Evolutionary conservation across 169 alveolate genomes (phyloP), one percentile per base, ranked within the genome.

Genomic region (Cryptosporidium sp.): DNA sequence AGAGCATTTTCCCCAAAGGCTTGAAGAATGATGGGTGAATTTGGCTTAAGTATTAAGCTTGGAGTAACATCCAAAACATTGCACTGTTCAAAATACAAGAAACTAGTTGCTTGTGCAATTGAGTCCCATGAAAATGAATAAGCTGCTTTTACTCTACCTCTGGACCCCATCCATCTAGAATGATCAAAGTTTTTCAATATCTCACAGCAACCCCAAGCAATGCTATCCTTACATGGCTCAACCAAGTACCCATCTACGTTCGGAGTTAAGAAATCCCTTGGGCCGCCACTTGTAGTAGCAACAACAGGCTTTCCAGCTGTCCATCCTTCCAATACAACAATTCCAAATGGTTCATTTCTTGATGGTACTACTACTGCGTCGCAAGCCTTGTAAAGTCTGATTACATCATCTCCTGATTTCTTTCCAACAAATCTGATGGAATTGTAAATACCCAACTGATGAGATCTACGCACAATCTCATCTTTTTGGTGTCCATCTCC

Each of bases 221-320:
- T 93, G 86, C 94, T 91, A 52, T 93, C 96, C 0, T 94, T 94
- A 37, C 91, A 71, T 37, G 96, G 96, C 84, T 93, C 96, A 75
- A 92, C 94, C 62, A 92, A 86, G 26, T 73, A 84, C 53, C 94
- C 94, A 58, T 91, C 92, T 52, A 70, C 75, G 84, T 89, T 85
- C 29, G 93, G 94, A 37, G 93, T 73, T 52, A 91, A 93, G 69
- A 93, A 93, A 67, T 93, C 96, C 58, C 96, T 84, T 0, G 96
- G 96, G 67, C 96, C 96, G 21, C 96, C 96, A 71, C 94, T 85
- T 37, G 94, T 93, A 37, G 96, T 93, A 45, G 96, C 96, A 9
- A 93, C 92, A 70, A 93, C 96, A 5, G 96, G 96, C 72, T 93
- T 93, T 29, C 93, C 86, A 51, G 94, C 94, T 18, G 93, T 87